Evolutionary conservation across 1,284 basidiomycete species (phyloP).

Genomic region (Erythrobasidium hasegawianum): DNA sequence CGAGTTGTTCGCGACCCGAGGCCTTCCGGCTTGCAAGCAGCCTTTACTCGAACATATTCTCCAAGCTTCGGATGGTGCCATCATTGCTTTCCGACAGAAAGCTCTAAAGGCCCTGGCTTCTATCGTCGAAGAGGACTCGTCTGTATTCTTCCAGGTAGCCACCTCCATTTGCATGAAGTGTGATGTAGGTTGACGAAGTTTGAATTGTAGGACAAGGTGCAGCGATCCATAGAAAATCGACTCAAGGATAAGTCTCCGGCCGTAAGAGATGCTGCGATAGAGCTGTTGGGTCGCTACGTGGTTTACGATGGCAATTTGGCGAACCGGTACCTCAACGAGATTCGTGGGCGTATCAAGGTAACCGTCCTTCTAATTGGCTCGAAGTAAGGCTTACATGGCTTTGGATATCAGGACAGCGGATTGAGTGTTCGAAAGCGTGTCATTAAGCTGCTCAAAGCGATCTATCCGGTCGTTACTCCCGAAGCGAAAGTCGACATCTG

Average conservation of each 20-base stretch:
- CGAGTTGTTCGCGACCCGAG: constrained; percentile 69
- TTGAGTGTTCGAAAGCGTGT: constrained; percentile 89
- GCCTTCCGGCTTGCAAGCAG: constrained; percentile 69
- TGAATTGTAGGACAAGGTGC: constrained; percentile 36
- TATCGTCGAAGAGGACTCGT: constrained; percentile 78
- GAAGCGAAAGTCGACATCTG: constrained; percentile 71
- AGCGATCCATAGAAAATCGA: constrained; percentile 74
- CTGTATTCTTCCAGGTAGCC: constrained; percentile 70
- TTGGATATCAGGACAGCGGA: constrained; percentile 87
- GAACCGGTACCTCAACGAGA: constrained; percentile 75
- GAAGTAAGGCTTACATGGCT: no score
- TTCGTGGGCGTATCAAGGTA: constrained; percentile 82
- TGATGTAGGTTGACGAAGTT: no score
- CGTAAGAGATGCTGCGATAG: constrained; percentile 94
- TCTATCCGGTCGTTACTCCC: constrained; percentile 65
- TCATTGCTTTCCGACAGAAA: constrained; percentile 84
- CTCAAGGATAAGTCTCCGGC: constrained; percentile 83
- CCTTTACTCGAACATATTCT: constrained; percentile 73
- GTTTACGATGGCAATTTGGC: constrained; percentile 79
- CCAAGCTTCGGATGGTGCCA: constrained; percentile 68
- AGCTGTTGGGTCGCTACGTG: constrained; percentile 91
- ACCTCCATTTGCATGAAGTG: no score
- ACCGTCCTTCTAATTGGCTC: no score
- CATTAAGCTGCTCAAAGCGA: constrained; percentile 81
- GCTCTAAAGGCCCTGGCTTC: constrained; percentile 78